Conservation (phyloP, 2,329 filamentous ascomycete species). For the Periconia sp. region DNA sequence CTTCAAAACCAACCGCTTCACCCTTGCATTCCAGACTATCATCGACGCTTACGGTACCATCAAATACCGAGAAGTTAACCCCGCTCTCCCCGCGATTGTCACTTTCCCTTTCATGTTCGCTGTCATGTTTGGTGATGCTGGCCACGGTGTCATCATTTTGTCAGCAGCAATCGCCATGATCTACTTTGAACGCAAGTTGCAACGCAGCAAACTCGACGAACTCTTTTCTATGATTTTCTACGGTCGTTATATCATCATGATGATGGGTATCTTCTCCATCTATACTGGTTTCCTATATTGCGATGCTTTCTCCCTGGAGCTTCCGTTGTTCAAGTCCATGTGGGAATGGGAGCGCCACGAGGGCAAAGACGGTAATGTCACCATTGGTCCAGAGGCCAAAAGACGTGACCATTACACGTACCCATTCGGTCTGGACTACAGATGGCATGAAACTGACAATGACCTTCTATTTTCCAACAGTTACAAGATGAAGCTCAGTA, state of each 20-base stretch:
- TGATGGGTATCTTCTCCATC: conserved; percentile 97
- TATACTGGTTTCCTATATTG: conserved; percentile 98
- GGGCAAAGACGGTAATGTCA: conserved; percentile 44
- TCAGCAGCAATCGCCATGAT: conserved; percentile 87
- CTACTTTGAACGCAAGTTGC: conserved; percentile 86
- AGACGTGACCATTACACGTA: conserved; percentile 77
- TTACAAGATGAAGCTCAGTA: conserved; percentile 99
- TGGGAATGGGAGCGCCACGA: conserved; percentile 82
- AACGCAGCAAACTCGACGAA: conserved; percentile 88
- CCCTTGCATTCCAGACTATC: conserved; percentile 96
- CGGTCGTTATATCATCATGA: conserved; percentile 94
- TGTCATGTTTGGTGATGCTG: conserved; percentile 99
- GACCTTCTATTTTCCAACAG: conserved; percentile 95
- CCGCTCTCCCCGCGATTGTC: conserved; percentile 89
- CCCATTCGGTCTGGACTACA: conserved; percentile 93
- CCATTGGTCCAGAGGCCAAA: conserved; percentile 60
- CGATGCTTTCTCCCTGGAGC: conserved; percentile 91
- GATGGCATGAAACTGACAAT: conserved; percentile 96
- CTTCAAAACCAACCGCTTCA: conserved; percentile 98
- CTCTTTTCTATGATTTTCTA: conserved; percentile 99
- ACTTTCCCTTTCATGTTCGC: conserved; percentile 99
- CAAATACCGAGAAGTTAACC: conserved; percentile 97
- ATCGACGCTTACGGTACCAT: conserved; percentile 98
- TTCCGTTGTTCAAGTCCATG: conserved; percentile 84
- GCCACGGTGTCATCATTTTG: conserved; percentile 89